Percentiles rank a stretch among this genome's conserved stretches.
These are phyloP conservation scores for Mycena rosella DNA, from an alignment of 768 basidiomycete species.

Conservation along the genomic window DNA sequence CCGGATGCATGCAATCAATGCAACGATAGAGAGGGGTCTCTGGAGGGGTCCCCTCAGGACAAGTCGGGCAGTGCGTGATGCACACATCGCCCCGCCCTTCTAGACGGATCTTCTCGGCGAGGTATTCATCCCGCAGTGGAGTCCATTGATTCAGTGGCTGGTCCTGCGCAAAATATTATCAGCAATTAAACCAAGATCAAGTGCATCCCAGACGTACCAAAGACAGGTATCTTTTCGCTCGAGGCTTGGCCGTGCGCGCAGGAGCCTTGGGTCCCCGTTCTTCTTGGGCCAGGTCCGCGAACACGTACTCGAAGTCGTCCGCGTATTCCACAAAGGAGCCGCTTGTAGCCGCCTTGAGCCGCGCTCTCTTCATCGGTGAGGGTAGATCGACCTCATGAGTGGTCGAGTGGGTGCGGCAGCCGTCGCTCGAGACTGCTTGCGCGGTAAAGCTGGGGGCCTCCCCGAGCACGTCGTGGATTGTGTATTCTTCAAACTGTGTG, in stretches of 20 bases:
- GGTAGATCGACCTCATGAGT: too few species aligned
- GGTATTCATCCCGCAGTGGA: slow-evolving; percentile 12
- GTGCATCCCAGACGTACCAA: neutral
- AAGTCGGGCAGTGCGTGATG: neutral
- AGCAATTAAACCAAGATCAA: neutral
- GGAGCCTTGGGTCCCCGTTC: neutral
- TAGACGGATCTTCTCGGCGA: slow-evolving; percentile 8
- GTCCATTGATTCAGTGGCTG: neutral
- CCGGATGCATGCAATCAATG: neutral
- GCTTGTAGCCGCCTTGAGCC: too few species aligned
- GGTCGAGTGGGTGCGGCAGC: too few species aligned
- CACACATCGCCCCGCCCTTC: neutral
- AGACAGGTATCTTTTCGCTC: neutral
- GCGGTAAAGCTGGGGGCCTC: too few species aligned
- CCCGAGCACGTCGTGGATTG: too few species aligned
- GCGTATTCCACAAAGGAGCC: neutral
- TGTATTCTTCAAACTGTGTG: too few species aligned
- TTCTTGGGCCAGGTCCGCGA: neutral
- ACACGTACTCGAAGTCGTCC: neutral
- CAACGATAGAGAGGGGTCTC: neutral
- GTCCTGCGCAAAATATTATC: neutral
- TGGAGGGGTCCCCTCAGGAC: neutral
- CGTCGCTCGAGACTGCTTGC: too few species aligned
- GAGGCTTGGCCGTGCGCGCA: neutral
- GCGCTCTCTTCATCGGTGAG: too few species aligned